phyloP scores from a whole-genome alignment of 257 asterid genomes.

The Datura wrightii region DNA sequence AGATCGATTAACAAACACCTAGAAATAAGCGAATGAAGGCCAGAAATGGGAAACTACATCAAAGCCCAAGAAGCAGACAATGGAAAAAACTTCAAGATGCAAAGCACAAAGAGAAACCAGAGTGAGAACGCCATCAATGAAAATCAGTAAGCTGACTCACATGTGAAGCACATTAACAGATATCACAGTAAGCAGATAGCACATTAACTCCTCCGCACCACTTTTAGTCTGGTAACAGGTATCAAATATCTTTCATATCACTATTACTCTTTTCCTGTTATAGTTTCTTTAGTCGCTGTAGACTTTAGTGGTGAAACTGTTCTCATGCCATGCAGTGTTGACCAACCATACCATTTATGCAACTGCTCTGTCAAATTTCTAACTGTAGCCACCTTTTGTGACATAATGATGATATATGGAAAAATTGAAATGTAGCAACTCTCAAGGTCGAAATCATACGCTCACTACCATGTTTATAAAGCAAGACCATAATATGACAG shows the following conservation, averaged over 20 bases:
- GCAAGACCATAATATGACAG: background rate
- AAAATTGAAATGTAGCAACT: background rate
- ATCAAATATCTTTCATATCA: background rate
- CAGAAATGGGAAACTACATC: background rate
- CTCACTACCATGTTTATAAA: conserved; percentile 11
- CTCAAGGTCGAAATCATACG: background rate
- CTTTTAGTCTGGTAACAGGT: background rate
- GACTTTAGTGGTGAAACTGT: conserved; percentile 3
- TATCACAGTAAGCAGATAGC: background rate
- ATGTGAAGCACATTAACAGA: background rate
- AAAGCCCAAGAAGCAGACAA: conserved; percentile 23
- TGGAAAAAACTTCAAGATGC: background rate
- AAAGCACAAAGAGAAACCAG: conserved; percentile 23
- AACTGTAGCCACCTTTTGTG: conserved; percentile 13
- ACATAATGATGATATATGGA: background rate
- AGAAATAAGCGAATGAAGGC: conserved; percentile 1
- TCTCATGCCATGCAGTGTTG: conserved; percentile 18
- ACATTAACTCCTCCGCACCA: conserved; percentile 1
- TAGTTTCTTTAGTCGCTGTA: background rate
- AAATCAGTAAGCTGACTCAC: background rate
- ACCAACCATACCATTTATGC: conserved; percentile 15
- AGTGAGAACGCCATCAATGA: conserved; percentile 21
- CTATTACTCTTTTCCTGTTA: background rate
- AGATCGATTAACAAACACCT: background rate
- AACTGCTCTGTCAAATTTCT: background rate